A percentile compares a stretch with the other conserved stretches of the same genome.
Conservation (phyloP, 139 green algal species). For the Edaphochlamys debaryana region DNA sequence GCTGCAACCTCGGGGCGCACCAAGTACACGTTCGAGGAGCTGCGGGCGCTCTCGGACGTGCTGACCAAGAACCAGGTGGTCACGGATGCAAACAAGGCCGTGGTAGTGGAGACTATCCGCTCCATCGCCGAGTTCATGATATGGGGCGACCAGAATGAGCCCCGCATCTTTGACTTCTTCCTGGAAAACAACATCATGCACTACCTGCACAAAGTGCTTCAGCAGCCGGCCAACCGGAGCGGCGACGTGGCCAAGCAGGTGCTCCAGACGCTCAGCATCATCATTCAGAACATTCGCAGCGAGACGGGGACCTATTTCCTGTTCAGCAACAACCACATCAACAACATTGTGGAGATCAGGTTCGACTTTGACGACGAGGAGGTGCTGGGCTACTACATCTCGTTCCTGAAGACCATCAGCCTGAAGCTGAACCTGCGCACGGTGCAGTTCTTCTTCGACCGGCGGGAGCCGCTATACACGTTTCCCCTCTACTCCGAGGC, state of each 20-base stretch:
- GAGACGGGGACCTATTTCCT: slow-evolving; percentile 94
- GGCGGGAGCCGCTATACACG: slow-evolving; percentile 5
- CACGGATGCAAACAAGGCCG: slow-evolving; percentile 58
- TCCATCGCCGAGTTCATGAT: slow-evolving; percentile 97
- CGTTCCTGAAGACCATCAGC: slow-evolving; percentile 95
- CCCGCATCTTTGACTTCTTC: slow-evolving; percentile 96
- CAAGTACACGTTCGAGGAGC: slow-evolving; percentile 72
- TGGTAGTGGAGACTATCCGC: slow-evolving; percentile 92
- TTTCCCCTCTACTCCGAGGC: slow-evolving; percentile 96
- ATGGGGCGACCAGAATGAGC: slow-evolving; percentile 98
- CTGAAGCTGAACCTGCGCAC: slow-evolving; percentile 91
- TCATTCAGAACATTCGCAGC: slow-evolving; percentile 95
- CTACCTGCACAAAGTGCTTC: slow-evolving; percentile 89
- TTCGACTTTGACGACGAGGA: slow-evolving; percentile 99
- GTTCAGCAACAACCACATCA: slow-evolving; percentile 98
- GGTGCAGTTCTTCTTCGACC: slow-evolving; percentile 94
- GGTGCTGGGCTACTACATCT: slow-evolving; percentile 97
- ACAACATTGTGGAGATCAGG: slow-evolving; percentile 88
- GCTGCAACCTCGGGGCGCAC: background rate
- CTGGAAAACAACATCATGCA: slow-evolving; percentile 92
- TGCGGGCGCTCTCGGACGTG: slow-evolving; percentile 65
- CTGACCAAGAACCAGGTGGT: slow-evolving; percentile 67
- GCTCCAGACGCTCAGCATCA: slow-evolving; percentile 93
- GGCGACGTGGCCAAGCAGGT: slow-evolving; percentile 79
- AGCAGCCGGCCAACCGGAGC: slow-evolving; percentile 73